Percentiles rank a stretch among this genome's conserved stretches.
phyloP scores from a whole-genome alignment of 306 rosid genomes.

The Amphicarpaea edgeworthii region DNA sequence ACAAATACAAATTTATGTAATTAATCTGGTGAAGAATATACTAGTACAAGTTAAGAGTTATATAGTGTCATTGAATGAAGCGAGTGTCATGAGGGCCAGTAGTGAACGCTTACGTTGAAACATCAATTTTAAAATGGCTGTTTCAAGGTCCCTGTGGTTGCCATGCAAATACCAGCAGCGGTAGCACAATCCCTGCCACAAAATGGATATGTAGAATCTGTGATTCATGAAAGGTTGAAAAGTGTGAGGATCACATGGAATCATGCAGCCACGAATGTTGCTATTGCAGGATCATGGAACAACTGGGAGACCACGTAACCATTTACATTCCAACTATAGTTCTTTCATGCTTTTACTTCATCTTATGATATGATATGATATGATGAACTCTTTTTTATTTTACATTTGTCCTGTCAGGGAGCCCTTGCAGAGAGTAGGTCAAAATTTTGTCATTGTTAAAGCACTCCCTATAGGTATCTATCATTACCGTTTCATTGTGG shows the following conservation, averaged over 20 bases:
- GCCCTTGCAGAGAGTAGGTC: conserved; percentile 57
- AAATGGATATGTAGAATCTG: conserved; percentile 48
- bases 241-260: conserved; percentile 73
- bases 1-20: neutral
- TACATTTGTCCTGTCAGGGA: conserved; percentile 64
- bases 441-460: conserved; percentile 55
- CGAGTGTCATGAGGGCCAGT: too few species aligned
- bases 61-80: conserved; percentile 24
- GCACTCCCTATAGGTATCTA: conserved; percentile 71
- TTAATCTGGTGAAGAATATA: neutral
- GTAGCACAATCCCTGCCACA: conserved; percentile 40
- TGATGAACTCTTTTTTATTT: conserved; percentile 38
- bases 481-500: conserved; percentile 79
- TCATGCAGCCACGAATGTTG: conserved; percentile 67
- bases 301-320: conserved; percentile 77
- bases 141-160: conserved; percentile 57
- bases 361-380: conserved; percentile 42
- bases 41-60: conserved; percentile 12
- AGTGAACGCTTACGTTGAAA: conserved; percentile 26
- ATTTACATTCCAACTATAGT: conserved; percentile 29
- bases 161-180: conserved; percentile 47
- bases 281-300: conserved; percentile 89
- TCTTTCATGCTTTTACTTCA: conserved; percentile 19
- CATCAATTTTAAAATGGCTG: conserved; percentile 42
- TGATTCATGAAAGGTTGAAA: conserved; percentile 50